Evolutionary conservation across 495 filamentous ascomycete species (phyloP).

Genomic region (Penicillium silybi): DNA sequence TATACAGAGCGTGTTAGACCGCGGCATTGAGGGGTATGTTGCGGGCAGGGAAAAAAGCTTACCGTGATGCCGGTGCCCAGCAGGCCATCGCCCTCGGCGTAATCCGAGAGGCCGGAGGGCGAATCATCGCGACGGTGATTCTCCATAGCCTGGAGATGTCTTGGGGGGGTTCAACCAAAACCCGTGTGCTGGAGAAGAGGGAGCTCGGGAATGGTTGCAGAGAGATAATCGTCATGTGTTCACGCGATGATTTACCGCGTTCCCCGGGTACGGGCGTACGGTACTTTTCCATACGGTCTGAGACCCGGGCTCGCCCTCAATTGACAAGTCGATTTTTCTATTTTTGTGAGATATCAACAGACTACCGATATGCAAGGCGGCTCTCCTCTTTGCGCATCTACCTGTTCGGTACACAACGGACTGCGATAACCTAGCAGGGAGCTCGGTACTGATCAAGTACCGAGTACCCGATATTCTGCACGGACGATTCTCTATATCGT

Average conservation of each 20-base stretch:
- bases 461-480: constrained; percentile 4
- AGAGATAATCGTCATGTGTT: constrained; percentile 24
- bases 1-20: constrained; percentile 31
- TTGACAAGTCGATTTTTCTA: constrained; percentile 7
- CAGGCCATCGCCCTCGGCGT: constrained; percentile 46
- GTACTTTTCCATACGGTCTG: constrained; percentile 9
- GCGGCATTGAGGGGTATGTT: constrained; percentile 3
- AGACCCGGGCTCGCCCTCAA: constrained; percentile 3
- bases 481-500: background rate
- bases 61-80: constrained; percentile 53
- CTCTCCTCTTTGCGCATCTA: background rate
- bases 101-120: constrained; percentile 44
- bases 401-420: constrained; percentile 2
- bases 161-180: constrained; percentile 23
- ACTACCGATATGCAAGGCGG: constrained; percentile 12
- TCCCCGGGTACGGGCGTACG: constrained; percentile 22
- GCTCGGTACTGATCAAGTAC: constrained; percentile 14
- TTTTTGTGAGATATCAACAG: background rate
- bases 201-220: constrained; percentile 16
- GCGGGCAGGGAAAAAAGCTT: constrained; percentile 17
- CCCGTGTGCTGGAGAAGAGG: constrained; percentile 26
- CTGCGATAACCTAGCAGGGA: background rate
- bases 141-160: constrained; percentile 37
- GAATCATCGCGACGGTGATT: constrained; percentile 45
- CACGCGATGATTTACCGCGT: constrained; percentile 42